Percentiles rank a stretch among this genome's conserved stretches.
phyloP scores from a whole-genome alignment of 2,329 filamentous ascomycete genomes.

The Periglandula ipomoeae region DNA sequence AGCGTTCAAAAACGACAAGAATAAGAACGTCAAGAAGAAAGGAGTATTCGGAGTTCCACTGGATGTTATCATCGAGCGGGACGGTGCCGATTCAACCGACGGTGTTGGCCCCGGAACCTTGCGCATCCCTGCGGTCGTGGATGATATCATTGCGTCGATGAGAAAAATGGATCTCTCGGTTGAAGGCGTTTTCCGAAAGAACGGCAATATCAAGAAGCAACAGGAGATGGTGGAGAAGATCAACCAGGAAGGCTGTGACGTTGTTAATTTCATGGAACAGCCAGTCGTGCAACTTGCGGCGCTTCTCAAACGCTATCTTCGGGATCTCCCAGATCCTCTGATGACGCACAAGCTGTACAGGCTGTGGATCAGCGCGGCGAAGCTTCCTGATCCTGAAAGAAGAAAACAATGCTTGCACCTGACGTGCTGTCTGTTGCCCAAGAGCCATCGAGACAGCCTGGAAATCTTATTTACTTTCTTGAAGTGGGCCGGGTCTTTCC shows the following conservation, averaged over 20 bases:
- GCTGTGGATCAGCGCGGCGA: slow-evolving; percentile 83
- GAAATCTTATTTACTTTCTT: slow-evolving; percentile 94
- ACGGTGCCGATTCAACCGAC: slow-evolving; percentile 95
- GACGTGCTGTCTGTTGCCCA: slow-evolving; percentile 85
- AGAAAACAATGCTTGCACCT: slow-evolving; percentile 81
- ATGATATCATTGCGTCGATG: slow-evolving; percentile 90
- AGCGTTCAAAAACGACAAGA: slow-evolving; percentile 81
- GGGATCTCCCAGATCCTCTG: slow-evolving; percentile 88
- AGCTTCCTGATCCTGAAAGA: slow-evolving; percentile 73
- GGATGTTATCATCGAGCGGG: slow-evolving; percentile 81
- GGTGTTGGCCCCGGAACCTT: slow-evolving; percentile 88
- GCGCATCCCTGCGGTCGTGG: slow-evolving; percentile 86
- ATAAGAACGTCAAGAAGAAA: slow-evolving; percentile 76
- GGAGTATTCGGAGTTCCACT: slow-evolving; percentile 86
- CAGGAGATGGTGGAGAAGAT: slow-evolving; percentile 80
- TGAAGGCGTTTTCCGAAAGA: slow-evolving; percentile 97
- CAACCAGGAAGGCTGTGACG: slow-evolving; percentile 75
- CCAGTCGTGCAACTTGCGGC: slow-evolving; percentile 91
- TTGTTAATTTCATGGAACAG: slow-evolving; percentile 78
- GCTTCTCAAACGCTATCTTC: slow-evolving; percentile 86
- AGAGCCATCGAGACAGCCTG: slow-evolving; percentile 84
- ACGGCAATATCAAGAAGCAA: slow-evolving; percentile 92
- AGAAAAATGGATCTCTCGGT: slow-evolving; percentile 98
- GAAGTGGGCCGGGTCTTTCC: slow-evolving; percentile 96
- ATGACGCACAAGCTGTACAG: slow-evolving; percentile 91